These are phyloP conservation scores for Lignosus rhinocerotis DNA, from an alignment of 1,284 basidiomycete species.

Conservation along the genomic window DNA sequence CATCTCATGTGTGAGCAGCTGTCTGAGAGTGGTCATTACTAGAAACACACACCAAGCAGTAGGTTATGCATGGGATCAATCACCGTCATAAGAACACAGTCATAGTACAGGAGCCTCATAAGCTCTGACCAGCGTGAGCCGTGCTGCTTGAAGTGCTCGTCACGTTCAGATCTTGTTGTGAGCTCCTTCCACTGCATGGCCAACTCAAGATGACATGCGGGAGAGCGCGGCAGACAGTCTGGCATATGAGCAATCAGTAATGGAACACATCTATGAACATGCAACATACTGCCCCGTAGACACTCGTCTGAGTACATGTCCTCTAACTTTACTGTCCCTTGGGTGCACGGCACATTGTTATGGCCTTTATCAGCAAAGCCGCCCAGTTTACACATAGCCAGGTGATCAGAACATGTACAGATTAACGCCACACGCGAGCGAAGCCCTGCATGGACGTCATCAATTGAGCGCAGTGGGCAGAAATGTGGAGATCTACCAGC, in stretches of 20 bases:
- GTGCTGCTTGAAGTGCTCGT: conserved; percentile 23
- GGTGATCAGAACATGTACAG: conserved; percentile 30
- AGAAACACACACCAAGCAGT: conserved; percentile 32
- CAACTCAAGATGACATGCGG: conserved; percentile 16
- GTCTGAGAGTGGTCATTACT: too few relatives aligned
- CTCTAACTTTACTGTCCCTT: not conserved
- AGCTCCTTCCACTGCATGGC: conserved; percentile 15
- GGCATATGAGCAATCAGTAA: not conserved
- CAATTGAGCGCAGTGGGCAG: not conserved
- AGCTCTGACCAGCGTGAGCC: conserved; percentile 33
- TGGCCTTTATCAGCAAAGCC: conserved; percentile 32
- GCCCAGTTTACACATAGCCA: conserved; percentile 34
- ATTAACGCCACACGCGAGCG: conserved; percentile 28
- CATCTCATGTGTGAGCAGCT: too few relatives aligned
- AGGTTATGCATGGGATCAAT: conserved; percentile 38
- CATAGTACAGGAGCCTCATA: conserved; percentile 32
- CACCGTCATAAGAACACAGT: conserved; percentile 29
- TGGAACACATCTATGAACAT: too few relatives aligned
- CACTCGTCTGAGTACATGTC: conserved; percentile 21
- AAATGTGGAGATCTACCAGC: conserved; percentile 14
- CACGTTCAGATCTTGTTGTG: conserved; percentile 11
- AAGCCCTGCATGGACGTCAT: conserved; percentile 19
- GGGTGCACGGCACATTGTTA: not conserved
- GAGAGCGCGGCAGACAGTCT: conserved; percentile 19
- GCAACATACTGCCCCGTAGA: not conserved